Conservation (phyloP, 129 eudicot species). For the Chrysanthemum makinoi region DNA sequence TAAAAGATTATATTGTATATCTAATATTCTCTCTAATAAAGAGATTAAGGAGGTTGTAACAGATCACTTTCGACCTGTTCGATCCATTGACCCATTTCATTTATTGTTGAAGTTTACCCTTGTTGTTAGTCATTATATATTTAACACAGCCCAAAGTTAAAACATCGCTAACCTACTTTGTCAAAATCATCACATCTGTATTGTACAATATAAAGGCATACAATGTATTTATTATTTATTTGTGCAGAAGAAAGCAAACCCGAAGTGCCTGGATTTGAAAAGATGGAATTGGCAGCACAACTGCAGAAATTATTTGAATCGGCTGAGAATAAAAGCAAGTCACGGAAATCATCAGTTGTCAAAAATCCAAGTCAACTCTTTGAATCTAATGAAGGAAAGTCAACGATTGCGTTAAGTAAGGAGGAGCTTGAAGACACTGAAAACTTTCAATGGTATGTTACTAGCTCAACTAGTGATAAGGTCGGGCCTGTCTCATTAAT, state of each 20-base stretch:
- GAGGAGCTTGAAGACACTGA: conserved; percentile 35
- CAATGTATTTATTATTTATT: background rate
- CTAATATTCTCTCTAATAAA: too few species aligned
- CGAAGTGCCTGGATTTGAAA: conserved; percentile 32
- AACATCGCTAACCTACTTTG: too few species aligned
- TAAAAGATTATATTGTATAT: too few species aligned
- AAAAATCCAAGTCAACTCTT: conserved; percentile 34
- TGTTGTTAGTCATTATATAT: too few species aligned
- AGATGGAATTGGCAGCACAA: conserved; percentile 28
- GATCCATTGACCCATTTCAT: too few species aligned
- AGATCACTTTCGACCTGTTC: too few species aligned
- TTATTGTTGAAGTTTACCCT: too few species aligned
- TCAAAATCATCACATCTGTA: too few species aligned
- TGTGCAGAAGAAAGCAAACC: conserved; percentile 26
- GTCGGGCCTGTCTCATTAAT: conserved; percentile 43
- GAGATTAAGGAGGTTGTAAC: too few species aligned
- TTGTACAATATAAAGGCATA: background rate
- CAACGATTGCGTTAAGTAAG: conserved; percentile 23
- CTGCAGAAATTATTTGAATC: conserved; percentile 25
- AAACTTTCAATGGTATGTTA: conserved; percentile 40
- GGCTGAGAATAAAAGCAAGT: conserved; percentile 19
- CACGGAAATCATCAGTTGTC: conserved; percentile 19
- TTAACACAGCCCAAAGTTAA: too few species aligned
- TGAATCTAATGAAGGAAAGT: conserved; percentile 35
- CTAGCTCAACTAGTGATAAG: conserved; percentile 34